Evolutionary conservation across 495 filamentous ascomycete genomes (phyloP).

Genomic region (Aspergillus leporis): DNA sequence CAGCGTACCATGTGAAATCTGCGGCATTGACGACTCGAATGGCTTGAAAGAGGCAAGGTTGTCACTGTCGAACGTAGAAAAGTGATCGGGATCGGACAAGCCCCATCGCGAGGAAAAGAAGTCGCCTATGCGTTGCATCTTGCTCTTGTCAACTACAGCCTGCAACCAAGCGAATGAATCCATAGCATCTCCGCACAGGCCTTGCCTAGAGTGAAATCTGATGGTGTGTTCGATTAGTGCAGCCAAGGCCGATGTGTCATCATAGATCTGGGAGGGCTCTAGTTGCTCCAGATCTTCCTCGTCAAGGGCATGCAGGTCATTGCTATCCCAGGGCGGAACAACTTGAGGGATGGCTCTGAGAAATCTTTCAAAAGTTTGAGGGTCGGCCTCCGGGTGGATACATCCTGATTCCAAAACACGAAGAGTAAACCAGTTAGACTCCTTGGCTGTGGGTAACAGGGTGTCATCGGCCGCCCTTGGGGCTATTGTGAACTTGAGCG

Average conservation of each 20-base stretch:
- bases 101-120: conserved; percentile 35
- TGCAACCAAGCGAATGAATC: conserved; percentile 37
- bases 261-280: conserved; percentile 34
- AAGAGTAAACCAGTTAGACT: conserved; percentile 50
- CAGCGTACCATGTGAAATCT: conserved; percentile 49
- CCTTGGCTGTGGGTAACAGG: conserved; percentile 30
- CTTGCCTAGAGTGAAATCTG: conserved; percentile 25
- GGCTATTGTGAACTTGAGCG: conserved; percentile 31
- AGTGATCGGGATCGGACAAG: conserved; percentile 14
- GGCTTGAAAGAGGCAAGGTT: conserved; percentile 17
- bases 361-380: conserved; percentile 39
- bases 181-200: conserved; percentile 32
- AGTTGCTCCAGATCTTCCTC: conserved; percentile 25
- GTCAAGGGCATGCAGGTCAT: conserved; percentile 18
- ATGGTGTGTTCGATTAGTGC: conserved; percentile 42
- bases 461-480: conserved; percentile 13
- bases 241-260: conserved; percentile 36
- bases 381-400: conserved; percentile 38
- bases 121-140: conserved; percentile 35
- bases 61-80: conserved; percentile 22
- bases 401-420: conserved; percentile 53
- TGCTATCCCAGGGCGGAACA: conserved; percentile 38
- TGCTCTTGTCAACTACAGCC: conserved; percentile 40
- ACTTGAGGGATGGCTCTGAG: conserved; percentile 33
- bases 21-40: conserved; percentile 38